A percentile compares a stretch with the other conserved stretches of the same genome.
Conservation (phyloP, 75 land plant genomes). For the Chamaecyparis obtusa region DNA sequence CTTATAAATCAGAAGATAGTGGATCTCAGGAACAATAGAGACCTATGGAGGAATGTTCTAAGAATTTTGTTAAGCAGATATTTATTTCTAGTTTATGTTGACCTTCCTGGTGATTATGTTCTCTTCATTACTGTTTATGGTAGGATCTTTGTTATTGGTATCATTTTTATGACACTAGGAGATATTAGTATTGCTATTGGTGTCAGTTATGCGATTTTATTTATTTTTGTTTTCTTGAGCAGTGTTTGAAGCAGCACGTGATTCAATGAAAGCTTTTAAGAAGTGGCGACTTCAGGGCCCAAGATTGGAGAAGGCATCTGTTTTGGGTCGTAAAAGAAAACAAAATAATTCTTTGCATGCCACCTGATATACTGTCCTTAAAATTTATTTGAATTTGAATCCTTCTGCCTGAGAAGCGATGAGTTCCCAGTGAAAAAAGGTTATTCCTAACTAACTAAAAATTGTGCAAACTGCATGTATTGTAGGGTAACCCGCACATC, state of each 20-base stretch:
- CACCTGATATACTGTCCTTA: not conserved
- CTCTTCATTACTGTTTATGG: not conserved
- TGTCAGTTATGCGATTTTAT: no score
- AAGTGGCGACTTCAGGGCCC: slow-evolving; percentile 77
- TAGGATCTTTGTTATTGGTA: not conserved
- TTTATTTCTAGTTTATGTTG: not conserved
- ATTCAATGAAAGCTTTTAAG: slow-evolving; percentile 67
- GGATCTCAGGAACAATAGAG: not conserved
- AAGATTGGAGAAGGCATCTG: slow-evolving; percentile 60
- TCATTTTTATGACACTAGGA: no score
- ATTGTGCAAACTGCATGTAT: not conserved
- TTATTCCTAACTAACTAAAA: not conserved
- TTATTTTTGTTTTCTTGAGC: not conserved
- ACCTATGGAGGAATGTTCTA: not conserved
- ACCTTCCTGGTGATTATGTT: not conserved
- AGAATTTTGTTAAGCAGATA: not conserved
- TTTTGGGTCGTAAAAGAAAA: slow-evolving; percentile 74
- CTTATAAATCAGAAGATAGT: not conserved
- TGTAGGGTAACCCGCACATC: not conserved
- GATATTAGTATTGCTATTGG: no score
- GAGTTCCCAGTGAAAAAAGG: not conserved
- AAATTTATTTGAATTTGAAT: not conserved
- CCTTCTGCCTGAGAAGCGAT: not conserved
- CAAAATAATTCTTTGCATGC: not conserved
- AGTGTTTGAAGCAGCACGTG: slow-evolving; percentile 80